A percentile compares a stretch with the other conserved stretches of the same genome.
Evolutionary conservation across 2,329 filamentous ascomycete genomes (phyloP).

Genomic region (Coniochaeta sp.): DNA sequence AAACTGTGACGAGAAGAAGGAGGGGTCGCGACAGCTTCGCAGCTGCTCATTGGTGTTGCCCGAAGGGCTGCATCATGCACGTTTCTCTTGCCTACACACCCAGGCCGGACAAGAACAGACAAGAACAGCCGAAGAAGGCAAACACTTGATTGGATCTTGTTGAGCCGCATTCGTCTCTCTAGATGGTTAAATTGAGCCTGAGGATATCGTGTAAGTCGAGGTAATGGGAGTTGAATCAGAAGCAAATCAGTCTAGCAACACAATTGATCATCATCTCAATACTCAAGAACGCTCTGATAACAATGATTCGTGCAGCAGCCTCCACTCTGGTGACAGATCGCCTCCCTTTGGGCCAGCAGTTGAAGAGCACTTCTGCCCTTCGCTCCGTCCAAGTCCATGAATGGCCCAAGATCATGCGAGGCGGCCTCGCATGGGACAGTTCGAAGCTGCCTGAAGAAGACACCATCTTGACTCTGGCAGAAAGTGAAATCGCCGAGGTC

Average conservation of each 20-base stretch:
- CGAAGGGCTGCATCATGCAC: background rate
- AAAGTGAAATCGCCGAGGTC: slow-evolving; percentile 19
- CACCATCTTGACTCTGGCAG: slow-evolving; percentile 16
- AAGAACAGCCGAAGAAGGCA: background rate
- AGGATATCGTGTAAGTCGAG: background rate
- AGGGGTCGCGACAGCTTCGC: background rate
- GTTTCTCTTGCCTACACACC: background rate
- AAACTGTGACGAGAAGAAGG: background rate
- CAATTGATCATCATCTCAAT: background rate
- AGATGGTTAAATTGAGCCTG: slow-evolving; percentile 1
- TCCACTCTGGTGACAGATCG: slow-evolving; percentile 6
- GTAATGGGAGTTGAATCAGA: background rate
- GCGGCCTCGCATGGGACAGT: slow-evolving; percentile 11
- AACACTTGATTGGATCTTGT: background rate
- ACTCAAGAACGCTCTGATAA: background rate
- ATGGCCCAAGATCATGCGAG: slow-evolving; percentile 11
- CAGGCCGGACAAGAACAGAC: background rate
- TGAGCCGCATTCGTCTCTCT: background rate
- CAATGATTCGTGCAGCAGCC: background rate
- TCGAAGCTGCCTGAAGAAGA: slow-evolving; percentile 11
- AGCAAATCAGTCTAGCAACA: background rate
- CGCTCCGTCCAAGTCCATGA: slow-evolving; percentile 1
- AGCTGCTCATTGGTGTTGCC: background rate
- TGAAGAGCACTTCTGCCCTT: background rate
- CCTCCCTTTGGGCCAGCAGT: background rate